A percentile compares a stretch with the other conserved stretches of the same genome.
phyloP scores from a whole-genome alignment of 306 rosid species.

The Citrullus mucosospermus region DNA sequence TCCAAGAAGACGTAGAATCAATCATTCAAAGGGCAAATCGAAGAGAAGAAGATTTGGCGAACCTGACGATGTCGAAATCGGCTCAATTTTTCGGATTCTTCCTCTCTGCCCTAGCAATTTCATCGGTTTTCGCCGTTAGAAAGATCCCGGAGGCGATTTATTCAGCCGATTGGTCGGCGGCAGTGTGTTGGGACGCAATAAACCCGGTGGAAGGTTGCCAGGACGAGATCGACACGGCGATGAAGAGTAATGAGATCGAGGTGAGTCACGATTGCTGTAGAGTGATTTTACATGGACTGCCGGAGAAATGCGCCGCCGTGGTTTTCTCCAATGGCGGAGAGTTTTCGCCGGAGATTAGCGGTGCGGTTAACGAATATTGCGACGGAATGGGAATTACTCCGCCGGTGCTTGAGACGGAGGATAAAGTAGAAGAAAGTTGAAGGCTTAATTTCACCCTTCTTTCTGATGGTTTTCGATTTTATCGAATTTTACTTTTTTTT shows the following conservation, averaged over 20 bases:
- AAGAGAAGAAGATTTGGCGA: neutral
- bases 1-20: neutral
- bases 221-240: neutral
- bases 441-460: neutral
- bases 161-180: neutral
- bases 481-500: neutral
- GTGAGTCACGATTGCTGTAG: slow-evolving; percentile 1
- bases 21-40: neutral
- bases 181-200: neutral
- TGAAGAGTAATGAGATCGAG: slow-evolving; percentile 3
- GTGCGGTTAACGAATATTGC: slow-evolving; percentile 6
- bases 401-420: neutral
- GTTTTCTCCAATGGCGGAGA: slow-evolving; percentile 6
- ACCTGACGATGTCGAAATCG: neutral
- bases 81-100: neutral
- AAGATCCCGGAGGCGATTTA: neutral
- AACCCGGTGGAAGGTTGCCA: neutral
- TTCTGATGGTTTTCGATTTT: neutral
- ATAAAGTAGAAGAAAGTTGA: neutral
- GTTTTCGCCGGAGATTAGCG: neutral
- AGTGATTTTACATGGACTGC: neutral
- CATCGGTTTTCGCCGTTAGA: neutral
- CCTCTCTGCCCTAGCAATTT: neutral
- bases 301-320: neutral
- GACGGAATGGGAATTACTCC: slow-evolving; percentile 13